phyloP scores from a whole-genome alignment of 2,329 filamentous ascomycete species.

The Sarocladiaceae sp. region DNA sequence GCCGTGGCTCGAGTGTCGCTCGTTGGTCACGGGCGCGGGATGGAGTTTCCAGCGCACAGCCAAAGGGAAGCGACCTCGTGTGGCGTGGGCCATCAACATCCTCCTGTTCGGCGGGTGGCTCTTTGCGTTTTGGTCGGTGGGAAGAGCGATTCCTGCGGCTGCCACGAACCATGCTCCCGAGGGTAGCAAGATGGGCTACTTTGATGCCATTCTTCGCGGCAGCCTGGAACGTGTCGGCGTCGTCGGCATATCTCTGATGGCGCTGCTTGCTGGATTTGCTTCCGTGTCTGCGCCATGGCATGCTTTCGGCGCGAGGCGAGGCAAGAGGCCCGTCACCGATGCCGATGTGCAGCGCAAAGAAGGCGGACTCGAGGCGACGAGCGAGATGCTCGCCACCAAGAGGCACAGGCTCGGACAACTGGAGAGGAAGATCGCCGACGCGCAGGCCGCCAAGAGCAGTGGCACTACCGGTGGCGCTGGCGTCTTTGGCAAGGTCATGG shows the following conservation, averaged over 20 bases:
- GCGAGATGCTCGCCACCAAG: conserved; percentile 73
- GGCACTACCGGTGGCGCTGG: conserved; percentile 27
- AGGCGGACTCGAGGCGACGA: conserved; percentile 69
- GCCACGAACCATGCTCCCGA: conserved; percentile 19
- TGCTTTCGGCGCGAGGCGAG: conserved; percentile 56
- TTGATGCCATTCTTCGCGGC: conserved; percentile 32
- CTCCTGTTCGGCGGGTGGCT: conserved; percentile 63
- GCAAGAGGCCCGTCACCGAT: conserved; percentile 56
- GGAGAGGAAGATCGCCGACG: conserved; percentile 48
- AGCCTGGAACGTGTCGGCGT: conserved; percentile 69
- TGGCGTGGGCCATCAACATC: conserved; percentile 59
- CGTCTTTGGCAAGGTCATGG: conserved; percentile 68
- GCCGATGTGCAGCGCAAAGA: conserved; percentile 71
- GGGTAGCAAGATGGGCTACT: conserved; percentile 20
- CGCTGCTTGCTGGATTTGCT: conserved; percentile 79
- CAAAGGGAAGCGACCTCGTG: conserved; percentile 48
- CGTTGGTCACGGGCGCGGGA: conserved; percentile 49
- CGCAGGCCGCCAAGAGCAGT: conserved; percentile 21
- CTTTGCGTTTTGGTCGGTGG: conserved; percentile 69
- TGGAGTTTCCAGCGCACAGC: conserved; percentile 55
- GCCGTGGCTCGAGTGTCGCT: conserved; percentile 72
- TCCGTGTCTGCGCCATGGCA: conserved; percentile 87
- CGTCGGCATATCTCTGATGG: conserved; percentile 82
- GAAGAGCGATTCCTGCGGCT: conserved; percentile 49
- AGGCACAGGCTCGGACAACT: conserved; percentile 64